phyloP scores from a whole-genome alignment of 805 yeast genomes.

The Yarrowia keelungensis region DNA sequence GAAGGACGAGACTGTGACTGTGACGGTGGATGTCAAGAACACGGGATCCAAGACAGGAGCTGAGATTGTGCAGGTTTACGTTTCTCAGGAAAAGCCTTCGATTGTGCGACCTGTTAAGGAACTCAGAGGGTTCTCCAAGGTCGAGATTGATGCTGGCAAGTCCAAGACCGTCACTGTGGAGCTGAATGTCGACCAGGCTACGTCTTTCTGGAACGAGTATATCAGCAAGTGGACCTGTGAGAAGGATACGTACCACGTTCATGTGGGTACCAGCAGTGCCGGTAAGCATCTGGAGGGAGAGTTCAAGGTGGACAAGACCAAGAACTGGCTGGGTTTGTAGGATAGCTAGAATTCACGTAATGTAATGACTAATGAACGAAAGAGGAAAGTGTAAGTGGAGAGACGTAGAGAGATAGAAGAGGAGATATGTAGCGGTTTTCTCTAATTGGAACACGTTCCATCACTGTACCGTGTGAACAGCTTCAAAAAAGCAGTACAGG shows the following conservation, averaged over 20 bases:
- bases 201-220: slow-evolving; percentile 23
- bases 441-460: too few species aligned
- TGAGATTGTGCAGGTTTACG: slow-evolving; percentile 23
- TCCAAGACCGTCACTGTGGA: slow-evolving; percentile 44
- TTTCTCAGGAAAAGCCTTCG: slow-evolving; percentile 7
- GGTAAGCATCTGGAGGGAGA: slow-evolving; percentile 9
- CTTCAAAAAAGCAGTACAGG: too few species aligned
- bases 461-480: too few species aligned
- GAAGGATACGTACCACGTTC: not conserved
- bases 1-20: slow-evolving; percentile 26
- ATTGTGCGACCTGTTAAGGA: slow-evolving; percentile 31
- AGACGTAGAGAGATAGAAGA: too few species aligned
- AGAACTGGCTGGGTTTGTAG: slow-evolving; percentile 15
- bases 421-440: too few species aligned
- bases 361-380: not conserved
- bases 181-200: slow-evolving; percentile 13
- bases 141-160: not conserved
- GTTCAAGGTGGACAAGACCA: slow-evolving; percentile 16
- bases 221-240: slow-evolving; percentile 33
- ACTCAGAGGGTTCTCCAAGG: slow-evolving; percentile 14
- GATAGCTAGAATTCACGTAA: too few species aligned
- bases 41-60: slow-evolving; percentile 15
- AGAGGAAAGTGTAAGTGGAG: too few species aligned
- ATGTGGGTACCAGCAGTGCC: slow-evolving; percentile 15
- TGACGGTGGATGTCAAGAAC: slow-evolving; percentile 12